Evolutionary conservation across 2,329 filamentous ascomycete genomes (phyloP).

Genomic region (Cytospora chrysosperma): DNA sequence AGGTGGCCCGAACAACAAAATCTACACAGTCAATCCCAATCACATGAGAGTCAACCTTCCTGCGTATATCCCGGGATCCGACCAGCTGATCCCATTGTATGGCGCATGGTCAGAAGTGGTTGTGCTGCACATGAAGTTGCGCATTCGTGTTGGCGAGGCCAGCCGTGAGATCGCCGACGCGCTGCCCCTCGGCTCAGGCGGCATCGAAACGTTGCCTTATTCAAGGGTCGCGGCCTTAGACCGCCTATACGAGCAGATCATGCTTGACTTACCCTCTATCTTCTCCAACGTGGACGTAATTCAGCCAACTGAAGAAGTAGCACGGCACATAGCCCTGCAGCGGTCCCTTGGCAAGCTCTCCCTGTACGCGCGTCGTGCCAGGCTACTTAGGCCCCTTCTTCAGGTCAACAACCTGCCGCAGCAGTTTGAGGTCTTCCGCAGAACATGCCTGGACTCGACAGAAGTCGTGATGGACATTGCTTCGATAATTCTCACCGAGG

Average conservation of each 20-base stretch:
- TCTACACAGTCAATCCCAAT: conserved; percentile 38
- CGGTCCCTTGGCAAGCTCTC: conserved; percentile 8
- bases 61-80: conserved; percentile 33
- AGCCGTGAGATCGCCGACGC: conserved; percentile 28
- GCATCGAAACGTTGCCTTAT: conserved; percentile 27
- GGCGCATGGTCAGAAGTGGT: conserved; percentile 12
- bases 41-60: conserved; percentile 42
- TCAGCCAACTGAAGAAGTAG: background rate
- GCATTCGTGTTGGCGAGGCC: conserved; percentile 28
- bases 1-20: conserved; percentile 36
- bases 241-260: conserved; percentile 26
- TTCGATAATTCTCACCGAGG: conserved; percentile 8
- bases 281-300: background rate
- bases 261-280: conserved; percentile 2
- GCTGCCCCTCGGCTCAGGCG: conserved; percentile 14
- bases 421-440: conserved; percentile 13
- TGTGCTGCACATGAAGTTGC: conserved; percentile 4
- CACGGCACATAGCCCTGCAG: conserved; percentile 6
- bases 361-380: conserved; percentile 14
- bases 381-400: conserved; percentile 16
- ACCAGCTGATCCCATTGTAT: background rate
- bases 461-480: conserved; percentile 18
- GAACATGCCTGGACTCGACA: conserved; percentile 14
- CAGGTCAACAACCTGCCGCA: conserved; percentile 12
- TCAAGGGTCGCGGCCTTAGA: conserved; percentile 27